phyloP scores from a whole-genome alignment of 768 basidiomycete species.

The Favolaschia claudopus region DNA sequence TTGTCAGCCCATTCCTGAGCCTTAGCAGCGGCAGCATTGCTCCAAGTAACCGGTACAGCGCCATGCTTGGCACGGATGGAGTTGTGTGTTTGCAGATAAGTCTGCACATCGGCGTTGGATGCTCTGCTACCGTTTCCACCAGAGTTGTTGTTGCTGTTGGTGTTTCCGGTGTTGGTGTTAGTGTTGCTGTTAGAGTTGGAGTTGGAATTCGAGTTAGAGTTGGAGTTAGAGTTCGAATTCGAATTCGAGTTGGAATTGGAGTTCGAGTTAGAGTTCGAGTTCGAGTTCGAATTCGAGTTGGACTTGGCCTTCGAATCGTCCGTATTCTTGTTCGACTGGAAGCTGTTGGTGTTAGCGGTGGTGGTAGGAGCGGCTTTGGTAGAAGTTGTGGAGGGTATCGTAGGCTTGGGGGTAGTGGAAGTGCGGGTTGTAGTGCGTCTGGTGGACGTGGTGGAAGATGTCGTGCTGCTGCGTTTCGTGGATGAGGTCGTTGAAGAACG shows the following conservation, averaged over 20 bases:
- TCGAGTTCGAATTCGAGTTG: slow-evolving; percentile 19
- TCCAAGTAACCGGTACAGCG: slow-evolving; percentile 72
- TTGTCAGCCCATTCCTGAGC: slow-evolving; percentile 75
- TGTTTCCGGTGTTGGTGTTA: slow-evolving; percentile 17
- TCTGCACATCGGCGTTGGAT: slow-evolving; percentile 55
- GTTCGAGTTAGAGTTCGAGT: slow-evolving; percentile 18
- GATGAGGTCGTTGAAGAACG: slow-evolving; percentile 29
- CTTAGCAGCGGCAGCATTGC: slow-evolving; percentile 59
- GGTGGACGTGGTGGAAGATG: slow-evolving; percentile 29
- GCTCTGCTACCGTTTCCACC: slow-evolving; percentile 34
- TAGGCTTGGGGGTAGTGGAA: slow-evolving; percentile 13
- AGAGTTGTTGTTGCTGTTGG: slow-evolving; percentile 30
- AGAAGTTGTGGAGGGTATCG: slow-evolving; percentile 11
- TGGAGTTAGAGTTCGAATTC: not conserved
- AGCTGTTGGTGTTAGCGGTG: not conserved
- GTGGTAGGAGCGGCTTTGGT: slow-evolving; percentile 1
- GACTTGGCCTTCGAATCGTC: not conserved
- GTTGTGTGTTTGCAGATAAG: slow-evolving; percentile 71
- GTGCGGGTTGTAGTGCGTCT: slow-evolving; percentile 23
- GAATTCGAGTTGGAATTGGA: slow-evolving; percentile 20
- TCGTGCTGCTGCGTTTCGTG: slow-evolving; percentile 26
- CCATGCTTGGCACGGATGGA: slow-evolving; percentile 66
- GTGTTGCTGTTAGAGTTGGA: slow-evolving; percentile 15
- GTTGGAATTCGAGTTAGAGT: slow-evolving; percentile 15
- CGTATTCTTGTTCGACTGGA: not conserved